phyloP scores from a whole-genome alignment of 2,329 filamentous ascomycete genomes.

The Calonectria pauciramosa region DNA sequence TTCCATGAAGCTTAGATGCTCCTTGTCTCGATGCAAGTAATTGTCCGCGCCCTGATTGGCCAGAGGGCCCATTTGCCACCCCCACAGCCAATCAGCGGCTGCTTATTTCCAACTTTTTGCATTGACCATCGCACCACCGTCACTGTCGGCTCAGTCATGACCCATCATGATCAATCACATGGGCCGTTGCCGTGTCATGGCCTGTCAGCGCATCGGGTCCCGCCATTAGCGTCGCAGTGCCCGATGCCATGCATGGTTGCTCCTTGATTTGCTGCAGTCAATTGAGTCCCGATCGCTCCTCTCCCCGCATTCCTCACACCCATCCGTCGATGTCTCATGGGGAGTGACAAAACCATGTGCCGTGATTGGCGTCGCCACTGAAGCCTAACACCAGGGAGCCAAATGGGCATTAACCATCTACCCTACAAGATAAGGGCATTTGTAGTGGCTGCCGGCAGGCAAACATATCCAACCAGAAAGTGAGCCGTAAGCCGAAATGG shows the following conservation, averaged over 20 bases:
- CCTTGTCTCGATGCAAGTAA: conserved; percentile 31
- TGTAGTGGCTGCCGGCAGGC: not conserved
- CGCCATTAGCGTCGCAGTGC: not conserved
- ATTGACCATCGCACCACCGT: not conserved
- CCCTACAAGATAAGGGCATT: not conserved
- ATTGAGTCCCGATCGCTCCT: not conserved
- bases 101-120: conserved; percentile 43
- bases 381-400: too few species aligned
- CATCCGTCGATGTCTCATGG: conserved; percentile 3
- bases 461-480: not conserved
- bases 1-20: conserved; percentile 17
- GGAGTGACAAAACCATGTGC: not conserved
- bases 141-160: conserved; percentile 4
- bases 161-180: conserved; percentile 25
- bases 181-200: conserved; percentile 17
- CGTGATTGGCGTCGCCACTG: not conserved
- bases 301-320: conserved; percentile 1
- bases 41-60: conserved; percentile 32
- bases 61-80: accelerated
- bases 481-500: not conserved
- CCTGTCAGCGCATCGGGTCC: conserved; percentile 11
- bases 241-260: conserved; percentile 8
- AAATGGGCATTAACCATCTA: not conserved
- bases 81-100: conserved; percentile 28
- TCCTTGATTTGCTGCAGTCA: not conserved